Evolutionary conservation across 176 grass and related monocot species (phyloP), one percentile per base, ranked within the genome.

Genomic region (Oryza punctata): DNA sequence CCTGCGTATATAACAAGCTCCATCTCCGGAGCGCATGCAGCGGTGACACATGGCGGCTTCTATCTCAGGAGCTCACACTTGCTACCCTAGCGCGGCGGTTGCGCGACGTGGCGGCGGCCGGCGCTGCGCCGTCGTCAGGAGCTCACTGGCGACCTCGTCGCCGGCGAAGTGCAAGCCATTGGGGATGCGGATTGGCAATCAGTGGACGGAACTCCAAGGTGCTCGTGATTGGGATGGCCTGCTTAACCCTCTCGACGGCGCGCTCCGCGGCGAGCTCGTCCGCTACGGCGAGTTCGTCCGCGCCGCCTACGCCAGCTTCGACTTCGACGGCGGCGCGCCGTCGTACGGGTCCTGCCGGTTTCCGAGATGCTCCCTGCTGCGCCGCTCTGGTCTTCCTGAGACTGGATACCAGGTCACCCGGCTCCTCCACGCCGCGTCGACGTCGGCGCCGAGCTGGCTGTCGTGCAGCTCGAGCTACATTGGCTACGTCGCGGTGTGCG

Each of bases 401-500:
- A 82, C 90, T 2, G 90, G 86, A 0, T 91, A 91, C 37, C 21
- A 11, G 5, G 78, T 91, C 67, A 85, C 86, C 4, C 73, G 78
- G 28, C 16, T 85, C 67, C 90, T 91, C 90, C 82, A 85, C 44
- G 90, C 82, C 10, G 72, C 85, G 54, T 79, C 77, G 44, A 37
- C 33, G 21, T 52, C 52, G 26, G 33, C 80, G 13, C 89, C 85
- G 21, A 18, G 66, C 18, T 88, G 77, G 89, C 54, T 85, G 64
- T 77, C 72, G 32, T 83, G 77, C 67, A 70, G 72, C 11, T 78
- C 85, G 24, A 88, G 77, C 73, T 91, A 87, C 82, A 88, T 91
- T 10, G 90, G 90, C 6, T 91, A 85, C 78, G 82, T 91, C 16
- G 90, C 90, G 8, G 90, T 82, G 60, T 91, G 90, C 78, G 72